Evolutionary conservation across 108 stramenopile species (phyloP), one percentile per base, ranked within the genome.

Genomic region (Parietichytrium sp.): DNA sequence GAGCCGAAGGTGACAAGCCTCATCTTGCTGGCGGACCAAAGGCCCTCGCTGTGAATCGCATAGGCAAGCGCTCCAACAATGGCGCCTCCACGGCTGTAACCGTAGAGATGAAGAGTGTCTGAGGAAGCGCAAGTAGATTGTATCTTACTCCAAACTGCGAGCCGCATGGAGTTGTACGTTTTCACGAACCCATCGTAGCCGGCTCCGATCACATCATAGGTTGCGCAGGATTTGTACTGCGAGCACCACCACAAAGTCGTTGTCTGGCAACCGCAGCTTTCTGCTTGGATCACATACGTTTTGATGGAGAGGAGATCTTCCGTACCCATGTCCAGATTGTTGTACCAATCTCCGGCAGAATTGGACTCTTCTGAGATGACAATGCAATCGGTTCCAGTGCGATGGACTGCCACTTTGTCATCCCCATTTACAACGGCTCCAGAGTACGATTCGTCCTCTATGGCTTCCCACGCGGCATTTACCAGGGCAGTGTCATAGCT

Each of bases 241-340:
- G 61, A 72, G 61, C 61, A 72, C 61, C 61, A 72, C 61, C 61
- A 72, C 6, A 72, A 25, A n/a, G 61, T 72, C 16, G 36, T 18
- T 13, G 20, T 25, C 33, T 72, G 38, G 42, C 61, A 72, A 6
- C 61, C 61, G 42, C 61, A 72, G 61, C 61, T 33, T 27, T 72
- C 61, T 33, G 10, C 45, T 33, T 42, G 61, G 45, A 72, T 72
- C 23, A 45, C n/a, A 42, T 72, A 72, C 38, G 10, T 47, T 20
- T 72, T 36, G 42, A 72, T 72, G 61, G 38, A 45, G 38, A 45
- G 36, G 61, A 72, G 36, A 42, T 33, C 38, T 13, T 72, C 61
- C 23, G 20, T 45, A 6, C 61, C 61, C 10, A 72, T 33, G 20
- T 72, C 61, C 36, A 72, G 45, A 42, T 72, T 72, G 33, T 42